Conservation (phyloP, 2,329 filamentous ascomycete species). For the Cyphellophora attinorum region DNA sequence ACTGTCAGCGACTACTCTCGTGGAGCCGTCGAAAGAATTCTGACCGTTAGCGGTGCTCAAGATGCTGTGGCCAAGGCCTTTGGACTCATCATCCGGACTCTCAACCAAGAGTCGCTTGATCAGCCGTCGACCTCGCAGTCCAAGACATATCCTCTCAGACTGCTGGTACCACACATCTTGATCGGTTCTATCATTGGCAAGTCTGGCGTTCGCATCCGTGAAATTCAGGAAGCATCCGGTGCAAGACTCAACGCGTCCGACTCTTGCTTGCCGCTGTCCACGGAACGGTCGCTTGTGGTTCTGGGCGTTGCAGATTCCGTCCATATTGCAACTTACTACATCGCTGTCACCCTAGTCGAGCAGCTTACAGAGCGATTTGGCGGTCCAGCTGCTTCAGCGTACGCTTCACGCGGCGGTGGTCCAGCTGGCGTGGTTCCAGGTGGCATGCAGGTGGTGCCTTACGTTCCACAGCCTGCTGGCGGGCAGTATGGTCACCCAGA, state of each 20-base stretch:
- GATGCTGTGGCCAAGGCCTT: conserved; percentile 98
- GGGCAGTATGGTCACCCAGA: conserved; percentile 90
- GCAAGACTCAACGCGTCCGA: conserved; percentile 95
- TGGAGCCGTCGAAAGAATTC: conserved; percentile 90
- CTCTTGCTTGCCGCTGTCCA: conserved; percentile 84
- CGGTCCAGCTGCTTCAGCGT: conserved; percentile 91
- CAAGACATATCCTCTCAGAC: conserved; percentile 92
- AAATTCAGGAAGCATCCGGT: conserved; percentile 96
- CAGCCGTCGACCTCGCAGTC: conserved; percentile 83
- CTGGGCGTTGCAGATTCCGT: conserved; percentile 97
- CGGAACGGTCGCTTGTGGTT: conserved; percentile 93
- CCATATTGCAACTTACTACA: conserved; percentile 97
- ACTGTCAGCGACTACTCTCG: conserved; percentile 98
- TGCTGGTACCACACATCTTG: conserved; percentile 91
- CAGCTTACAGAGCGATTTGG: conserved; percentile 95
- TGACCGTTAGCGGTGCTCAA: conserved; percentile 92
- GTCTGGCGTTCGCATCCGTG: conserved; percentile 86
- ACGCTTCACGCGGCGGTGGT: conserved; percentile 87
- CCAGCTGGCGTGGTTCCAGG: conserved; percentile 89
- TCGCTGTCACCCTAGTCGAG: conserved; percentile 94
- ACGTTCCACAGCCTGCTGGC: conserved; percentile 83
- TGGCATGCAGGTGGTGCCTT: conserved; percentile 98
- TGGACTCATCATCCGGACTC: conserved; percentile 90
- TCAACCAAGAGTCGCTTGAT: conserved; percentile 92
- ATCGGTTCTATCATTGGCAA: conserved; percentile 99